A percentile compares a stretch with the other conserved stretches of the same genome.
Evolutionary conservation across 768 basidiomycete species (phyloP).

Genomic region (Termitomyces sp.): DNA sequence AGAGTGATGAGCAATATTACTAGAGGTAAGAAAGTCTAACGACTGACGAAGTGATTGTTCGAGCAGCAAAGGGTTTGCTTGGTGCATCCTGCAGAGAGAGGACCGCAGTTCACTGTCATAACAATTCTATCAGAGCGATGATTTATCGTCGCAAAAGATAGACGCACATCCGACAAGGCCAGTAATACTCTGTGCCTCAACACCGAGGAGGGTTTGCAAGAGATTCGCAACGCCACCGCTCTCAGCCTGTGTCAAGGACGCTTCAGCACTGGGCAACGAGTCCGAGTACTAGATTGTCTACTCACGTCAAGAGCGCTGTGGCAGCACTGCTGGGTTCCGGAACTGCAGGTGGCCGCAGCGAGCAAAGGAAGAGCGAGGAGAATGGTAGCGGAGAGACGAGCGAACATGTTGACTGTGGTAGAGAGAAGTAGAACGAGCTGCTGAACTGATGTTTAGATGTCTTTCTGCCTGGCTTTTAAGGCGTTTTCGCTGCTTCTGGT

Average conservation of each 20-base stretch:
- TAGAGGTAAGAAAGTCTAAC: not conserved
- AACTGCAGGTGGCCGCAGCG: slow-evolving; percentile 1
- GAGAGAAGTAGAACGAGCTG: not conserved
- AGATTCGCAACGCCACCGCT: not conserved
- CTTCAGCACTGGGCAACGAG: not conserved
- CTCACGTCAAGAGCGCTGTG: not conserved
- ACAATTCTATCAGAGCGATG: too few species aligned
- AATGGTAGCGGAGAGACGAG: slow-evolving; percentile 7
- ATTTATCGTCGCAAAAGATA: not conserved
- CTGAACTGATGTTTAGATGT: slow-evolving; percentile 1
- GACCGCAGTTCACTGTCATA: not conserved
- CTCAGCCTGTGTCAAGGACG: not conserved
- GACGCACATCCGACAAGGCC: slow-evolving; percentile 6
- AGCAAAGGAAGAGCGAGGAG: slow-evolving; percentile 8
- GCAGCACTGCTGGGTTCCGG: slow-evolving; percentile 5
- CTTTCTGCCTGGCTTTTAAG: not conserved
- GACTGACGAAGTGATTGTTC: slow-evolving; percentile 8
- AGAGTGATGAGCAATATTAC: not conserved
- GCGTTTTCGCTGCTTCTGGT: not conserved
- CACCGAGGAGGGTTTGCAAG: not conserved
- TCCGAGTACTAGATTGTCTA: not conserved
- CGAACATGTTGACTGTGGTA: slow-evolving; percentile 4
- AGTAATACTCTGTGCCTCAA: not conserved
- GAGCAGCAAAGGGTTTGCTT: slow-evolving; percentile 5
- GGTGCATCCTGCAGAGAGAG: not conserved